These are phyloP conservation scores for Penicillium atrosanguineum DNA, from an alignment of 495 filamentous ascomycete species.

Conservation along the genomic window DNA sequence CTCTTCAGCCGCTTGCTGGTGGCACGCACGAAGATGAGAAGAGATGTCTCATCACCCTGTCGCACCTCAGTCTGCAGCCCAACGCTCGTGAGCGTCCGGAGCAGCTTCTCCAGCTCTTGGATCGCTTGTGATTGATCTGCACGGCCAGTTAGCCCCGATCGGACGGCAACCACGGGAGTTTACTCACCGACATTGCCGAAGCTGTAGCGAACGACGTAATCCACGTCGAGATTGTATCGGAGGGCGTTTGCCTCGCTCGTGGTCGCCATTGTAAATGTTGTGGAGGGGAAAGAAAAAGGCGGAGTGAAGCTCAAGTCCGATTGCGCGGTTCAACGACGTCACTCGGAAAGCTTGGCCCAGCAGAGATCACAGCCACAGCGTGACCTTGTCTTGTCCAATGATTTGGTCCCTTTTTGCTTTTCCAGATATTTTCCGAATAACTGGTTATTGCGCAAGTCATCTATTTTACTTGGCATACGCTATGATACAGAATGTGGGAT, in stretches of 20 bases:
- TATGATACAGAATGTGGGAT: background rate
- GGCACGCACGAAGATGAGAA: conserved; percentile 82
- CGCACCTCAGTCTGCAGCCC: conserved; percentile 85
- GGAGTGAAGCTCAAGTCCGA: background rate
- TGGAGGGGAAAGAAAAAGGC: conserved; percentile 5
- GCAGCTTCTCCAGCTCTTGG: conserved; percentile 69
- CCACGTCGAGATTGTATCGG: conserved; percentile 66
- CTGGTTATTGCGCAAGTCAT: background rate
- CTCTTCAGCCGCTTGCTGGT: conserved; percentile 36
- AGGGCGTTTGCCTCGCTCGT: conserved; percentile 21
- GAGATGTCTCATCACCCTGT: conserved; percentile 69
- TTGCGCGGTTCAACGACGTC: conserved; percentile 13
- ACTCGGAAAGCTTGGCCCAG: conserved; percentile 11
- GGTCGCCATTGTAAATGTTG: conserved; percentile 30
- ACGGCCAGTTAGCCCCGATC: background rate
- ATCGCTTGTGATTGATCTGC: conserved; percentile 66
- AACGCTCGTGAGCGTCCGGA: conserved; percentile 65
- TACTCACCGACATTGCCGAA: conserved; percentile 62
- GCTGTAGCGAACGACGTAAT: conserved; percentile 87
- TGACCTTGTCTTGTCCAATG: too few relatives aligned
- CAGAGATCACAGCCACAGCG: background rate
- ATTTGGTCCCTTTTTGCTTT: background rate
- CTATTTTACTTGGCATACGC: background rate
- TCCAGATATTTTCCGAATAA: background rate
- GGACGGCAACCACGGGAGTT: background rate